Evolutionary conservation across 148 eudicot species (phyloP).

Genomic region (Fagopyrum homotropicum): DNA sequence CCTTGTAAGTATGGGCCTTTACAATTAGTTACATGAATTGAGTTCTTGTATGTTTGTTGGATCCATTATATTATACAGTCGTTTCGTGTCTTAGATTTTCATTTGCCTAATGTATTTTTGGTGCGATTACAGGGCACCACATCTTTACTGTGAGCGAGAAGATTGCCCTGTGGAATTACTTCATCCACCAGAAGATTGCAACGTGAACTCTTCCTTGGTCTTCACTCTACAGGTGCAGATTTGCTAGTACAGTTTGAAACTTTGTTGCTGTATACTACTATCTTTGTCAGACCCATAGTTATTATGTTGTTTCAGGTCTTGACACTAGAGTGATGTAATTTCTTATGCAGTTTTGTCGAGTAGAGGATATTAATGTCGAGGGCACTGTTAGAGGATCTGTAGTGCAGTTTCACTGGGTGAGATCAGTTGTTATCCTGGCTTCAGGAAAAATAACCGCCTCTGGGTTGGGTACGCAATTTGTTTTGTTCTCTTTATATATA

Average conservation of each 20-base stretch:
- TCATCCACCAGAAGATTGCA: slow-evolving; percentile 96
- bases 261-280: slow-evolving; percentile 8
- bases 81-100: slow-evolving; percentile 11
- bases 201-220: slow-evolving; percentile 73
- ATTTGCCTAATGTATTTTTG: slow-evolving; percentile 16
- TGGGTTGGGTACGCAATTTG: slow-evolving; percentile 60
- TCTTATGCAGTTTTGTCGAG: slow-evolving; percentile 68
- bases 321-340: slow-evolving; percentile 20
- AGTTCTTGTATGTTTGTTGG: background rate
- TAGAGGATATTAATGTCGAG: slow-evolving; percentile 68
- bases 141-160: slow-evolving; percentile 58
- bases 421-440: slow-evolving; percentile 51
- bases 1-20: slow-evolving; percentile 35
- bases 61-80: slow-evolving; percentile 5
- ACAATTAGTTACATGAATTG: slow-evolving; percentile 10
- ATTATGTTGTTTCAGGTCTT: background rate
- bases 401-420: slow-evolving; percentile 85
- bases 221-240: slow-evolving; percentile 74
- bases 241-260: slow-evolving; percentile 17
- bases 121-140: slow-evolving; percentile 39
- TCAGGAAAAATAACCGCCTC: slow-evolving; percentile 72
- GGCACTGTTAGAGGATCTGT: slow-evolving; percentile 81
- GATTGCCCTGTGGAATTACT: slow-evolving; percentile 76
- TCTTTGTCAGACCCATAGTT: slow-evolving; percentile 10
- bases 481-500: slow-evolving; percentile 1